A percentile compares a stretch with the other conserved stretches of the same genome.
phyloP scores from a whole-genome alignment of 1,284 basidiomycete species.

The Neolentinus lepideus region DNA sequence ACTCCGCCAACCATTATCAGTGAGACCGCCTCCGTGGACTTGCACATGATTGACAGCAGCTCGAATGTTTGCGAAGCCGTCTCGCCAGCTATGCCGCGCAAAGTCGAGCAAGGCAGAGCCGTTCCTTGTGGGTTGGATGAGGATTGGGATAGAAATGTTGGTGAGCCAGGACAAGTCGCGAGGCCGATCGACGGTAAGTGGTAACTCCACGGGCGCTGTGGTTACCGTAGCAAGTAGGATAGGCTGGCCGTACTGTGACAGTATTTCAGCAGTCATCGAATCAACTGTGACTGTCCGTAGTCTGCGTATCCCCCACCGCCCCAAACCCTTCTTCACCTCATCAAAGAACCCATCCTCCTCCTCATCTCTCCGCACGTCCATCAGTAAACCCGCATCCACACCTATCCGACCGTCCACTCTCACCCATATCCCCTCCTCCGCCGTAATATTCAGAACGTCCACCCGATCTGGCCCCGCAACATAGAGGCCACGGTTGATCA shows the following conservation, averaged over 20 bases:
- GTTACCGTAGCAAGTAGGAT: slow-evolving; percentile 38
- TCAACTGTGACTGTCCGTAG: slow-evolving; percentile 51
- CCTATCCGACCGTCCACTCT: slow-evolving; percentile 50
- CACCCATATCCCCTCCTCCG: slow-evolving; percentile 53
- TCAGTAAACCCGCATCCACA: slow-evolving; percentile 52
- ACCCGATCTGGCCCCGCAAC: slow-evolving; percentile 53
- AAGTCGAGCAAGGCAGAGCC: slow-evolving; percentile 41
- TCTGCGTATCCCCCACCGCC: slow-evolving; percentile 53
- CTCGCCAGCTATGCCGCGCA: slow-evolving; percentile 49
- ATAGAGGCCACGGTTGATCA: slow-evolving; percentile 48
- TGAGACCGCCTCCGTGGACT: slow-evolving; percentile 44
- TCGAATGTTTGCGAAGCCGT: slow-evolving; percentile 38
- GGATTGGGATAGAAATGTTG: slow-evolving; percentile 41
- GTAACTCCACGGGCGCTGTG: slow-evolving; percentile 41
- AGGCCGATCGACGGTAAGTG: slow-evolving; percentile 52
- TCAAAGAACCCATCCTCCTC: slow-evolving; percentile 31
- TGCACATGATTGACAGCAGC: slow-evolving; percentile 32
- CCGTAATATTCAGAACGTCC: slow-evolving; percentile 53
- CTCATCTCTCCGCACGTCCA: slow-evolving; percentile 43
- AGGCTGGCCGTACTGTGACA: slow-evolving; percentile 30
- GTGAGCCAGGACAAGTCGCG: slow-evolving; percentile 51
- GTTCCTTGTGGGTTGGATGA: slow-evolving; percentile 49
- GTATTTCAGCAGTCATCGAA: slow-evolving; percentile 32
- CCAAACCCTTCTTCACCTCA: slow-evolving; percentile 53
- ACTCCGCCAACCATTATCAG: slow-evolving; percentile 42